A percentile compares a stretch with the other conserved stretches of the same genome.
phyloP scores from a whole-genome alignment of 106 monocot species.

The Phalaenopsis aphrodite region DNA sequence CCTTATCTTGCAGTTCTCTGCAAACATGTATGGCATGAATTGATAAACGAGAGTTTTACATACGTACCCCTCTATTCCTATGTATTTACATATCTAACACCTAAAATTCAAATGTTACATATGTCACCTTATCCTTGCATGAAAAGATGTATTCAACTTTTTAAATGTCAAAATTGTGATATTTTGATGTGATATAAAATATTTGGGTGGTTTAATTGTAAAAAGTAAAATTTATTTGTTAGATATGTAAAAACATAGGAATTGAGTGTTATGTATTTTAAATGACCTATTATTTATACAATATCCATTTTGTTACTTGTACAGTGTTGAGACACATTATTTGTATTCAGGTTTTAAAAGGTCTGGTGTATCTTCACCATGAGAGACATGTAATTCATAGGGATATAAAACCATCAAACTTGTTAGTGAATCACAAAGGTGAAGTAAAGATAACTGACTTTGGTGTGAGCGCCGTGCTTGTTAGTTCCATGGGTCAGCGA shows the following conservation, averaged over 20 bases:
- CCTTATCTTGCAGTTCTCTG: slow-evolving; percentile 96
- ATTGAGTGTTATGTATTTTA: too few relatives aligned
- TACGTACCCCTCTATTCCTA: too few relatives aligned
- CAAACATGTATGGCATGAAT: slow-evolving; percentile 39
- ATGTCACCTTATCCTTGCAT: too few relatives aligned
- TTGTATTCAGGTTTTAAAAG: slow-evolving; percentile 66
- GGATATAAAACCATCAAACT: slow-evolving; percentile 88
- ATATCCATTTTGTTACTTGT: background rate
- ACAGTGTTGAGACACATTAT: slow-evolving; percentile 5
- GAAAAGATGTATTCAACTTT: too few relatives aligned
- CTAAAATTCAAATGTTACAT: too few relatives aligned
- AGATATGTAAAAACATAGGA: too few relatives aligned
- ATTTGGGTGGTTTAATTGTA: too few relatives aligned
- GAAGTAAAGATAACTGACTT: slow-evolving; percentile 92
- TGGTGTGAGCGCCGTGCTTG: slow-evolving; percentile 88
- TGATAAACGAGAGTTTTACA: background rate
- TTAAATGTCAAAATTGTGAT: too few relatives aligned
- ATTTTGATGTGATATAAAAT: too few relatives aligned
- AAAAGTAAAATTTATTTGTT: too few relatives aligned
- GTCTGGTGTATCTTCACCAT: slow-evolving; percentile 83
- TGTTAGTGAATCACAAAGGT: slow-evolving; percentile 78
- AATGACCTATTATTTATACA: slow-evolving; percentile 1
- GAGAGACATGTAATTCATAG: slow-evolving; percentile 92
- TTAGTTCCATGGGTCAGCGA: slow-evolving; percentile 82
- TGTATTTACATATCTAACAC: too few relatives aligned